Base-by-base conservation (phyloP, 768 basidiomycete species). In the Imleria badia region DNA sequence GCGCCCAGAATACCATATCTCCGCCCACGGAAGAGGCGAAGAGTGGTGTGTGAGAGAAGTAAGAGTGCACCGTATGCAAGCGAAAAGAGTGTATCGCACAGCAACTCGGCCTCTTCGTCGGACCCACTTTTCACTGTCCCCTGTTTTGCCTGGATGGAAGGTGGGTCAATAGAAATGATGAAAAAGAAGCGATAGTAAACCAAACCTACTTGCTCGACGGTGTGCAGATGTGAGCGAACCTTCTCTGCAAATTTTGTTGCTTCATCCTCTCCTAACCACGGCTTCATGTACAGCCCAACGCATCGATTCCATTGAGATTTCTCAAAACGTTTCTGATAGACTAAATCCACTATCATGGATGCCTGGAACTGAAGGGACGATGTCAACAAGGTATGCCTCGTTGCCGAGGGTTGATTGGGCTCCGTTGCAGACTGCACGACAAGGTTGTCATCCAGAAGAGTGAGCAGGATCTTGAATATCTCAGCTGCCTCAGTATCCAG, bases 1-100 rank as follows among this genome's bases (percentile, higher is more conserved):
- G 89, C 81, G 29, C 94, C 96, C 44, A 96, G 85, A 61, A 98
- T 93, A 66, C 96, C 95, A 73, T 98, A 98, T 58, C 95, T 84
- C 62, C 86, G 85, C 29, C 95, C 96, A 63, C 93, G 90, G 68
- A 91, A 79, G 53, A 98, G 83, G 56, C 90, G 87, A 55, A 98
- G 81, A 29, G 81, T 87, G 23, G 96, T 98, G 73, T 98, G 95
- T 42, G 96, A 98, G 60, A 98, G 83, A 58, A 98, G 83, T 9
- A 98, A 80, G 44, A 98, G 81, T 47, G 95, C 92, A 61, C 96
- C 96, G 68, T 98, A 98, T 19, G 96, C 94, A 56, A 98, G 80
- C 23, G 94, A 97, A 76, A 98, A 98, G 40, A 94, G 81, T 1
- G 94, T 94, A 69, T 98, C 87, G 67, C 94, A 94, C 43, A 97